Evolutionary conservation across 164 flowering plant genomes (phyloP).

Genomic region (Chimonanthus salicifolius): DNA sequence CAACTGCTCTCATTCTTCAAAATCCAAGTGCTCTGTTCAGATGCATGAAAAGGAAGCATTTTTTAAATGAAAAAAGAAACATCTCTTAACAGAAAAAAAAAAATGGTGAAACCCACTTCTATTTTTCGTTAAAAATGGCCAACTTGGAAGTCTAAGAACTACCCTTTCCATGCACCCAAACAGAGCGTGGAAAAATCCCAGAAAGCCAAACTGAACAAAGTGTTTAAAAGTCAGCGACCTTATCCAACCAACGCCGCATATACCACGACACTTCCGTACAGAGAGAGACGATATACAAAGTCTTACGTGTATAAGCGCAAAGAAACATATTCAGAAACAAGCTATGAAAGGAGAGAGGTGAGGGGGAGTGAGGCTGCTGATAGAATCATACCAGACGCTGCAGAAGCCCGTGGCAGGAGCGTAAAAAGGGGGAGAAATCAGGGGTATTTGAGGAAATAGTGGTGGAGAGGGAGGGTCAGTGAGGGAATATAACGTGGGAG

Average conservation of each 20-base stretch:
- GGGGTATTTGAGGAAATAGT: not conserved
- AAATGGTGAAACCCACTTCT: too few relatives aligned
- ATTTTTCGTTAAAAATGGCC: too few relatives aligned
- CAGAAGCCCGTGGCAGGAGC: not conserved
- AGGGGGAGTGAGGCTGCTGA: too few relatives aligned
- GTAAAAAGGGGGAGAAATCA: not conserved
- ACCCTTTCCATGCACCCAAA: not conserved
- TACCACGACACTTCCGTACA: not conserved
- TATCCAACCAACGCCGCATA: not conserved
- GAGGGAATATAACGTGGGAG: not conserved
- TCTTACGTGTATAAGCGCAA: not conserved
- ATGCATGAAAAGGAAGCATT: too few relatives aligned
- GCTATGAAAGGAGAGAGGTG: not conserved
- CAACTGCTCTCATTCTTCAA: not conserved
- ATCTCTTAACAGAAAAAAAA: too few relatives aligned
- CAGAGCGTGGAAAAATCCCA: not conserved
- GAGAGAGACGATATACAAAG: not conserved
- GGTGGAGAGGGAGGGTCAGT: not conserved
- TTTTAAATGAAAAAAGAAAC: too few relatives aligned
- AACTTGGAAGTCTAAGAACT: too few relatives aligned
- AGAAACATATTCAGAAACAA: not conserved
- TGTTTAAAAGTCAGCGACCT: not conserved
- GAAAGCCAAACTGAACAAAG: not conserved
- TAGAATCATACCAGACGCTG: not conserved
- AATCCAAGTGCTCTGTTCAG: not conserved